Conservation (phyloP, 2,329 filamentous ascomycete species). For the Curvularia sp. region DNA sequence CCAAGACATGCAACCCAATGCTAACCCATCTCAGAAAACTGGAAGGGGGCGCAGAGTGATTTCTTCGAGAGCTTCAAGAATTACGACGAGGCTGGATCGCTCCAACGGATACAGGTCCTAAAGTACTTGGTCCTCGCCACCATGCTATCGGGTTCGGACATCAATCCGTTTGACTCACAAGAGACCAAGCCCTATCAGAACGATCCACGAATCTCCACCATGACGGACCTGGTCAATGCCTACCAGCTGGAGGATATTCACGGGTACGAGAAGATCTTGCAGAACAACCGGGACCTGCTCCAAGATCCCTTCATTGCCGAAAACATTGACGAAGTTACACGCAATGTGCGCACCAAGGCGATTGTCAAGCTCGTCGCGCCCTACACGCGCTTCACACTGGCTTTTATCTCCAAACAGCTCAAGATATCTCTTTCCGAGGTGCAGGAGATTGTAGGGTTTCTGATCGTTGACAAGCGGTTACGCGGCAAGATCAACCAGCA, state of each 20-base stretch:
- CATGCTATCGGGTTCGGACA: conserved; percentile 98
- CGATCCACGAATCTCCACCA: conserved; percentile 91
- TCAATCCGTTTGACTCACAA: conserved; percentile 98
- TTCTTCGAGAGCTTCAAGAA: conserved; percentile 99
- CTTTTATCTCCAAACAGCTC: conserved; percentile 86
- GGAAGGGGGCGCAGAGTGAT: conserved; percentile 95
- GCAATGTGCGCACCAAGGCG: conserved; percentile 97
- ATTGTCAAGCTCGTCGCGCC: conserved; percentile 92
- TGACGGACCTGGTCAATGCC: conserved; percentile 96
- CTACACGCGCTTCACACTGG: conserved; percentile 88
- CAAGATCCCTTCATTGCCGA: conserved; percentile 96
- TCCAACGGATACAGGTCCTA: conserved; percentile 95
- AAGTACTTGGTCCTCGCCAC: conserved; percentile 96
- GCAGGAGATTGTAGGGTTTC: conserved; percentile 91
- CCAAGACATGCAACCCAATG: conserved; percentile 22
- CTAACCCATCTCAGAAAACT: conserved; percentile 72
- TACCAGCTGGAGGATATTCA: conserved; percentile 96
- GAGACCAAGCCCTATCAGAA: conserved; percentile 98
- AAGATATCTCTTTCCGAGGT: conserved; percentile 86
- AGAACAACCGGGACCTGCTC: conserved; percentile 86
- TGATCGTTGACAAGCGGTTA: conserved; percentile 90
- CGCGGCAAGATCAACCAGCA: conserved; percentile 89
- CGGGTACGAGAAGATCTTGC: conserved; percentile 85
- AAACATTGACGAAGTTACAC: conserved; percentile 98
- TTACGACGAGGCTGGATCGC: conserved; percentile 95